phyloP scores from a whole-genome alignment of 768 basidiomycete species.

The Phylloporus sp. region DNA sequence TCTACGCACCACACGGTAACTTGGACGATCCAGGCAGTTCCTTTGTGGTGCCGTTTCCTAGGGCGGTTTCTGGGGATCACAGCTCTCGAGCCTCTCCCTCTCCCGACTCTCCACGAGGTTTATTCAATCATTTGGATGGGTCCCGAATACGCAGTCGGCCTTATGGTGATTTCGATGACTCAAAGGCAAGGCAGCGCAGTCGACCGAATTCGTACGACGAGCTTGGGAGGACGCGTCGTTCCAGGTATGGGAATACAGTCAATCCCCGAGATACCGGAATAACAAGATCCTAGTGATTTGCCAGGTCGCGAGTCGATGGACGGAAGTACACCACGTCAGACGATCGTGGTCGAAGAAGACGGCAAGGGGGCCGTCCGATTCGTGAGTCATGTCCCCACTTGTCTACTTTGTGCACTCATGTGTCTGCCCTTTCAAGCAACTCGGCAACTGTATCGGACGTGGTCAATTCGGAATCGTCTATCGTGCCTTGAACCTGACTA shows the following conservation, averaged over 20 bases:
- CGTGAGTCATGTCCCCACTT: conserved; percentile 45
- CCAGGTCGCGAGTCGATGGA: conserved; percentile 58
- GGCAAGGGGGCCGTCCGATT: conserved; percentile 77
- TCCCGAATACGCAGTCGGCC: conserved; percentile 55
- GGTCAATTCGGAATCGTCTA: conserved; percentile 98
- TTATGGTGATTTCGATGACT: conserved; percentile 67
- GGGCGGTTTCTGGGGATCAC: conserved; percentile 51
- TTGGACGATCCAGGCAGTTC: conserved; percentile 34
- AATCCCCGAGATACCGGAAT: conserved; percentile 49
- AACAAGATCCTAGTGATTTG: conserved; percentile 62
- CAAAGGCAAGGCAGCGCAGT: conserved; percentile 44
- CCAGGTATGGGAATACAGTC: conserved; percentile 71
- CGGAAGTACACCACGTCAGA: conserved; percentile 58
- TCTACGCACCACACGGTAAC: conserved; percentile 40
- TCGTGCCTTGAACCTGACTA: conserved; percentile 87
- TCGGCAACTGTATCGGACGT: conserved; percentile 94
- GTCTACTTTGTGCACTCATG: conserved; percentile 8
- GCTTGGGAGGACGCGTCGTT: conserved; percentile 48
- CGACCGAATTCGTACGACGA: conserved; percentile 70
- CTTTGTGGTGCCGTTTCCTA: conserved; percentile 60
- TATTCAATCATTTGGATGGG: conserved; percentile 28
- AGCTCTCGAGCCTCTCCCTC: conserved; percentile 32
- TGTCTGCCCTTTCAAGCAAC: conserved; percentile 58
- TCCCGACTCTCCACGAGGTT: conserved; percentile 30
- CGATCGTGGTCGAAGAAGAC: conserved; percentile 73